phyloP scores from a whole-genome alignment of 495 filamentous ascomycete species.

The Xylaria venustula region DNA sequence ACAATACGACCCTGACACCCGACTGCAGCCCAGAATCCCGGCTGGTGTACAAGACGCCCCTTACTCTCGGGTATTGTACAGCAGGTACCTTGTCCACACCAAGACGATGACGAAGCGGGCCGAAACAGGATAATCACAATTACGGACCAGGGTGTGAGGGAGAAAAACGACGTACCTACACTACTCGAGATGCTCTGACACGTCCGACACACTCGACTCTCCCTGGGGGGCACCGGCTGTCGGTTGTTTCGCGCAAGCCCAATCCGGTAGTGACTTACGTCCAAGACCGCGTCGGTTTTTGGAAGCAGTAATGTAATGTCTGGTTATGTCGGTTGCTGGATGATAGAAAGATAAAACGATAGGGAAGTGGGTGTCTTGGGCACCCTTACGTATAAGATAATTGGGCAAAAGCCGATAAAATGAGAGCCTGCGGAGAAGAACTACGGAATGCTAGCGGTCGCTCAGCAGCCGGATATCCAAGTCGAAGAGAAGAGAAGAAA shows the following conservation, averaged over 20 bases:
- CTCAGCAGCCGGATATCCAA: constrained; percentile 21
- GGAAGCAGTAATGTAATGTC: not conserved
- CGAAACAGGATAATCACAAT: not conserved
- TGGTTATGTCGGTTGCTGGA: not conserved
- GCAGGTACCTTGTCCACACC: not conserved
- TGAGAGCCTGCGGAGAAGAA: constrained; percentile 15
- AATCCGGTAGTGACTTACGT: not conserved
- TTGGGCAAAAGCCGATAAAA: not conserved
- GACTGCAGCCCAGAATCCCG: not conserved
- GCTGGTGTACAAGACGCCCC: not conserved
- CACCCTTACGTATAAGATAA: not conserved
- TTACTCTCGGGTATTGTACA: constrained; percentile 4
- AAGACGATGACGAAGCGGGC: not conserved
- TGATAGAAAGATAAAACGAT: constrained; percentile 1
- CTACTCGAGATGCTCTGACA: constrained; percentile 6
- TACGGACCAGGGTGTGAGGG: not conserved
- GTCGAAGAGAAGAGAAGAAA: constrained; percentile 19
- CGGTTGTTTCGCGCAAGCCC: constrained; percentile 9
- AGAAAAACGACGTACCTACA: not conserved
- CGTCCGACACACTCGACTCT: constrained; percentile 5
- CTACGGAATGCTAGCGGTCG: constrained; percentile 12
- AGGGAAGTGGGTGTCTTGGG: not conserved
- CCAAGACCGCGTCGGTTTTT: not conserved
- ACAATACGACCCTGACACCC: constrained; percentile 1
- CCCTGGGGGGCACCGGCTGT: not conserved